These are phyloP conservation scores for Noccaea bulbosa DNA, from an alignment of 345 rosid genomes.

Conservation along the genomic window DNA sequence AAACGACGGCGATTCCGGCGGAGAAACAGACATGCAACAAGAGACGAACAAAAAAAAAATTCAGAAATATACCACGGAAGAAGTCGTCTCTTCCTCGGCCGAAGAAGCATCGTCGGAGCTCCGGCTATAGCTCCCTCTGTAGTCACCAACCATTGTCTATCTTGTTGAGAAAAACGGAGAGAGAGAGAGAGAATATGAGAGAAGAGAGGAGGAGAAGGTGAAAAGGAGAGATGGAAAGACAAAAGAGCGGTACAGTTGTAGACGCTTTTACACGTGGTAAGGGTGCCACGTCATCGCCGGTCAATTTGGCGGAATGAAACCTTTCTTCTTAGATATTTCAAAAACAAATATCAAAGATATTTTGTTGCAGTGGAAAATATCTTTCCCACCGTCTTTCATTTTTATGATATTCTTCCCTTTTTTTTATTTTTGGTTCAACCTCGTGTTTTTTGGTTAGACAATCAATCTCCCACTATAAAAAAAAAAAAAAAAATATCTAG, in stretches of 20 bases:
- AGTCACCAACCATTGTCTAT: conserved; percentile 40
- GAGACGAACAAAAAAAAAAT: not conserved
- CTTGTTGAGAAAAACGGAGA: conserved; percentile 7
- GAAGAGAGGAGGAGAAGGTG: not conserved
- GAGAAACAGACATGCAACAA: conserved; percentile 31
- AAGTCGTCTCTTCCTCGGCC: conserved; percentile 38
- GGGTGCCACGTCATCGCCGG: conserved; percentile 55
- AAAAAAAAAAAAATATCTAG: not conserved
- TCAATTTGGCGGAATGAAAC: conserved; percentile 24
- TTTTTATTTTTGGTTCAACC: not conserved
- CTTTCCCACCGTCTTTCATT: conserved; percentile 31
- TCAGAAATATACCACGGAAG: conserved; percentile 39
- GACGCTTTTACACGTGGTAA: conserved; percentile 72
- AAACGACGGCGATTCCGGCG: not conserved
- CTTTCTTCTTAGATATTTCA: conserved; percentile 18
- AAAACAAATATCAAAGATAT: conserved; percentile 39
- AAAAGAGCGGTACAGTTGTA: conserved; percentile 60
- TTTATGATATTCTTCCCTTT: not conserved
- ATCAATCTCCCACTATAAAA: not conserved
- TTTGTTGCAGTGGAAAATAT: conserved; percentile 32
- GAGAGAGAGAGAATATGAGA: conserved; percentile 3
- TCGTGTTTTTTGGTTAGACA: not conserved
- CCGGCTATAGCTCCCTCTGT: conserved; percentile 40
- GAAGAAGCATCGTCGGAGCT: conserved; percentile 43
- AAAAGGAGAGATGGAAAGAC: conserved; percentile 1